A percentile compares a stretch with the other conserved stretches of the same genome.
Conservation (phyloP, 305 asterid species). For the Salvia sclarea region DNA sequence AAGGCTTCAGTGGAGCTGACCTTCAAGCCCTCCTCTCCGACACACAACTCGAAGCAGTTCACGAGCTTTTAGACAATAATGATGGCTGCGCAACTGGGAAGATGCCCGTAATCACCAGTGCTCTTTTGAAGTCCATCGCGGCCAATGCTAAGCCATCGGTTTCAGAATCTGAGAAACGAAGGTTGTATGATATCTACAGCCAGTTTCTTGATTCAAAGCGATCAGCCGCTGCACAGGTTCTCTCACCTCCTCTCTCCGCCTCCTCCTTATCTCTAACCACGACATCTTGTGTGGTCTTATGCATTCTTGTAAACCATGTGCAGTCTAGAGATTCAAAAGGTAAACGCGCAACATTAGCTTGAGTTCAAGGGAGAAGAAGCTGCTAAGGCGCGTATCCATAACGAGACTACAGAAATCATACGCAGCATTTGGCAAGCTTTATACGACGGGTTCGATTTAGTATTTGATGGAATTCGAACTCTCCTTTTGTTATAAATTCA, state of each 20-base stretch:
- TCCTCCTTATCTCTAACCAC: not conserved
- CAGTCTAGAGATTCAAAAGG: conserved; percentile 73
- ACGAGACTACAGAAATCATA: not conserved
- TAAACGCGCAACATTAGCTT: conserved; percentile 71
- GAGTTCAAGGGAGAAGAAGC: not conserved
- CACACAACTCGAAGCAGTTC: conserved; percentile 93
- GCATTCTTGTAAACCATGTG: conserved; percentile 27
- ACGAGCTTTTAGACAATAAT: conserved; percentile 56
- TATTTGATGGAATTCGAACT: too few species aligned
- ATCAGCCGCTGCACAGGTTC: conserved; percentile 70
- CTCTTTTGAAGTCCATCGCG: conserved; percentile 65
- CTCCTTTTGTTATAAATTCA: too few species aligned
- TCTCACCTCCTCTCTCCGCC: conserved; percentile 34
- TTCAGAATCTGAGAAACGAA: conserved; percentile 75
- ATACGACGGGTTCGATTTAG: too few species aligned
- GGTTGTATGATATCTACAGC: conserved; percentile 71
- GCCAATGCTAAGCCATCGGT: conserved; percentile 81
- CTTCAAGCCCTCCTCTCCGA: conserved; percentile 93
- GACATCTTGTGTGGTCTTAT: conserved; percentile 13
- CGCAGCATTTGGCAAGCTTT: not conserved
- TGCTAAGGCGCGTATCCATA: not conserved
- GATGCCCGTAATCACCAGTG: conserved; percentile 64
- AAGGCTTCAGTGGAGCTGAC: conserved; percentile 98
- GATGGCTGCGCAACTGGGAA: conserved; percentile 42
- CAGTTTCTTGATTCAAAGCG: conserved; percentile 88